A percentile compares a stretch with the other conserved stretches of the same genome.
Evolutionary conservation across 805 yeast species (phyloP).

Genomic region (Candida chilensis): DNA sequence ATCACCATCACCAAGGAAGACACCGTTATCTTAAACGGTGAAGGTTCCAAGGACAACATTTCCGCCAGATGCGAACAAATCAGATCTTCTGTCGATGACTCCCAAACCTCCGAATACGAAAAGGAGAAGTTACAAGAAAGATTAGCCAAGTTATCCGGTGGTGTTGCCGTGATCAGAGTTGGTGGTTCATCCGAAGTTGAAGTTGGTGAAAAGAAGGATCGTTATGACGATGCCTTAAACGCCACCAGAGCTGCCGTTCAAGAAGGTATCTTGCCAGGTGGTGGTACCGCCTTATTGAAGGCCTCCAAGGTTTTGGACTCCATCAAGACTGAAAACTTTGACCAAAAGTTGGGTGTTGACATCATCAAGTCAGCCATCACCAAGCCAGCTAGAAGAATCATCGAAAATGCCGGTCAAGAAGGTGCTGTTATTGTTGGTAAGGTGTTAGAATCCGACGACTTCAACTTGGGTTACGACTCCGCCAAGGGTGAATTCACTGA

Average conservation of each 20-base stretch:
- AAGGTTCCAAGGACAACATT: conserved; percentile 76
- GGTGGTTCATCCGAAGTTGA: conserved; percentile 97
- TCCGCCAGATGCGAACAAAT: conserved; percentile 90
- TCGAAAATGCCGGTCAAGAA: conserved; percentile 96
- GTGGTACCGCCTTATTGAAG: conserved; percentile 96
- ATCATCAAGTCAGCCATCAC: conserved; percentile 88
- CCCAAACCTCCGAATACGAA: conserved; percentile 83
- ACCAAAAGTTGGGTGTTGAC: conserved; percentile 92
- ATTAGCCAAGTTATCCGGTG: conserved; percentile 92
- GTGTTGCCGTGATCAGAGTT: conserved; percentile 96
- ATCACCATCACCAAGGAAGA: conserved; percentile 92
- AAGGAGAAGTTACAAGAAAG: conserved; percentile 95
- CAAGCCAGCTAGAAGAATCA: conserved; percentile 91
- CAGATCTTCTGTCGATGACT: conserved; percentile 67
- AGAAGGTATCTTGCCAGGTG: conserved; percentile 98
- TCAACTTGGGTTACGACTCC: conserved; percentile 87
- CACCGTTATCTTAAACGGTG: conserved; percentile 89
- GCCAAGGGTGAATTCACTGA: conserved; percentile 90
- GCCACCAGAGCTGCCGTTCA: conserved; percentile 99
- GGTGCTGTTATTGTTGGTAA: conserved; percentile 95
- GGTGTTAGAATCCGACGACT: conserved; percentile 57
- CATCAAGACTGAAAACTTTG: conserved; percentile 78
- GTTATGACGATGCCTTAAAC: conserved; percentile 96
- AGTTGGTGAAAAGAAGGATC: conserved; percentile 99
- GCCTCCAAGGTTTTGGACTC: conserved; percentile 71